These are phyloP conservation scores for Pestalotiopsis sp. DNA, from an alignment of 2,329 filamentous ascomycete species.

Conservation along the genomic window DNA sequence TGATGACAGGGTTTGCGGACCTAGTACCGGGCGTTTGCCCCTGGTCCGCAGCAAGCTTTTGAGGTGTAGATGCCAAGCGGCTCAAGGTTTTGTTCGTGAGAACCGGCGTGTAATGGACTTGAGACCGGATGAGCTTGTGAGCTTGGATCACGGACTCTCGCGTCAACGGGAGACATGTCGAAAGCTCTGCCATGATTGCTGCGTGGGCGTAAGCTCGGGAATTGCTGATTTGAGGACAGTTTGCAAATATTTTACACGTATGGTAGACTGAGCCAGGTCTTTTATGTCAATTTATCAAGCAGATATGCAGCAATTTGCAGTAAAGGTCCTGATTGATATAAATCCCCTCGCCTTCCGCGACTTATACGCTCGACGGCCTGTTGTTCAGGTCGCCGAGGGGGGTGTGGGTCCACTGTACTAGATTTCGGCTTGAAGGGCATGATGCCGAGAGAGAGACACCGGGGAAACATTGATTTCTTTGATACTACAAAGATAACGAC, in stretches of 20 bases:
- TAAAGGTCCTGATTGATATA: not conserved
- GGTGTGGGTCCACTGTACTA: not conserved
- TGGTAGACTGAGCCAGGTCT: not conserved
- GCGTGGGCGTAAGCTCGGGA: not conserved
- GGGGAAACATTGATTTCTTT: too few relatives aligned
- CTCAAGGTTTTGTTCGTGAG: constrained; percentile 59
- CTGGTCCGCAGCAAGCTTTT: constrained; percentile 26
- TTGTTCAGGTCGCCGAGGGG: not conserved
- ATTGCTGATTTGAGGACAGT: not conserved
- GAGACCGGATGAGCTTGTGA: constrained; percentile 70
- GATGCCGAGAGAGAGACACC: not conserved
- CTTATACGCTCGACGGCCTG: not conserved
- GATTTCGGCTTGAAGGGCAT: not conserved
- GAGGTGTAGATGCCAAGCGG: not conserved
- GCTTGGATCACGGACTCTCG: constrained; percentile 73
- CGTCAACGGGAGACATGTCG: constrained; percentile 65
- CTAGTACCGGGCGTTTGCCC: constrained; percentile 52
- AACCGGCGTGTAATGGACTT: constrained; percentile 83
- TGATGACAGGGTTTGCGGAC: constrained; percentile 57
- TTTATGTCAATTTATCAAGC: not conserved
- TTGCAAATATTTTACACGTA: not conserved
- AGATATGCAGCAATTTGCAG: not conserved
- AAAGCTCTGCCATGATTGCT: constrained; percentile 52
- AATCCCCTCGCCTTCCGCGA: not conserved
- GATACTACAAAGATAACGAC: too few relatives aligned